Base-by-base conservation (phyloP, 441 rosid species). In the Manihot esculenta region DNA sequence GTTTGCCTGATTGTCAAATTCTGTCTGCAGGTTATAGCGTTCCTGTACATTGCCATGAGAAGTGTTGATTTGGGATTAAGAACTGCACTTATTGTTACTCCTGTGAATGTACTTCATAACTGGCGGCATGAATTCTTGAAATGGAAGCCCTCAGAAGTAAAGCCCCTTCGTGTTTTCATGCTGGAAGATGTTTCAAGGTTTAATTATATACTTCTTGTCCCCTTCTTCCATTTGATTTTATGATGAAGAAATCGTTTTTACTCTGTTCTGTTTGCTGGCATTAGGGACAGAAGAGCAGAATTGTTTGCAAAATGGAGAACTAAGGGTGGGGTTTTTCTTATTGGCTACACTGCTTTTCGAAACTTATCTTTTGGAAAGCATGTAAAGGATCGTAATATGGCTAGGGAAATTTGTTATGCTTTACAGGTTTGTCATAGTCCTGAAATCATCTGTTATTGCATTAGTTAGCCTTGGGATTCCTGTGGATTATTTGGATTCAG, bases 21-120 rank as follows among this genome's bases (percentile, higher is more conserved):
- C 24, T 63, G 50, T 71, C 66, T 75, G 77, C 84, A 96, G 99
- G 99, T 96, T 79, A 94, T 96, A 84, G 98, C 99, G 71, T 92
- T 96, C 83, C 76, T 96, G 66, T 96, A 94, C 83, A 84, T 96
- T 71, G 99, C 99, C 72, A 92, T 92, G 98, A 94, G 93, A 86
- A 76, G 76, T 78, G 79, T 89, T 81, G 97, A 96, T 80, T 83
- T 96, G 88, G 99, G 99, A 62, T 84, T 96, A 61, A 88, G 86
- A 86, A 88, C 95, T 77, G 92, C 87, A 23, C 96, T 96, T 74
- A 91, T 96, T 54, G 99, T 96, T 74, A 87, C 93, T 49, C 99
- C 99, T 75, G 99, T 96, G 66, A 96, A 96, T 82, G 99, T 96
- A 83, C 90, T 94, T 80, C 98, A 96, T 78, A 96, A 96, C 78